Conservation (phyloP, 208 protist species). For the Trypanosoma cruzi region DNA sequence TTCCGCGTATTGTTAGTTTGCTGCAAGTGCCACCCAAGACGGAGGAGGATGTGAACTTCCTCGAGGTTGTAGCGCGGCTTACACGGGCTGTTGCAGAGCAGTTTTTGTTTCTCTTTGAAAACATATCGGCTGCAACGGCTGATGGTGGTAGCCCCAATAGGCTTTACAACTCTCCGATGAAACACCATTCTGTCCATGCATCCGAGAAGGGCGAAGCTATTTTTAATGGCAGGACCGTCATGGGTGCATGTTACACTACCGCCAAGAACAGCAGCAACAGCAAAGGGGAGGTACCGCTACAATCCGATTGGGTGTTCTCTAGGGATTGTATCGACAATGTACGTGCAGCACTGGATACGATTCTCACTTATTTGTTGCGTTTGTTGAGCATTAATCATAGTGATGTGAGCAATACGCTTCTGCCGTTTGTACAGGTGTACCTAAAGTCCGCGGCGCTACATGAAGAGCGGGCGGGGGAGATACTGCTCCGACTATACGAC, state of each 20-base stretch:
- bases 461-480: constrained; percentile 47
- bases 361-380: constrained; percentile 42
- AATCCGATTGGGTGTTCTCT: background rate
- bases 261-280: background rate
- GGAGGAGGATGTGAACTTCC: constrained; percentile 54
- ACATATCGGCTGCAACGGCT: constrained; percentile 16
- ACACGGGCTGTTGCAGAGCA: constrained; percentile 57
- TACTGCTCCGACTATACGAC: constrained; percentile 51
- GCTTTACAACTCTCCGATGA: too few species aligned
- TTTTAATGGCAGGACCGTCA: too few species aligned
- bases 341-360: constrained; percentile 38
- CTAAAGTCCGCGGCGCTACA: constrained; percentile 57
- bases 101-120: constrained; percentile 59
- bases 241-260: too few species aligned
- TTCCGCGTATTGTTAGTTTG: constrained; percentile 61
- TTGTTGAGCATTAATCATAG: constrained; percentile 38
- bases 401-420: constrained; percentile 42
- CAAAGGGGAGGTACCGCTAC: background rate
- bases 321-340: constrained; percentile 35
- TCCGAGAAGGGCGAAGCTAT: too few species aligned
- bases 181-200: too few species aligned
- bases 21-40: constrained; percentile 45
- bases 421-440: constrained; percentile 61
- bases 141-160: too few species aligned
- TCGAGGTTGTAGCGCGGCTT: constrained; percentile 51